Conservation (phyloP, 371 early-diverging fungal genomes). For the Coemansia linderi region DNA sequence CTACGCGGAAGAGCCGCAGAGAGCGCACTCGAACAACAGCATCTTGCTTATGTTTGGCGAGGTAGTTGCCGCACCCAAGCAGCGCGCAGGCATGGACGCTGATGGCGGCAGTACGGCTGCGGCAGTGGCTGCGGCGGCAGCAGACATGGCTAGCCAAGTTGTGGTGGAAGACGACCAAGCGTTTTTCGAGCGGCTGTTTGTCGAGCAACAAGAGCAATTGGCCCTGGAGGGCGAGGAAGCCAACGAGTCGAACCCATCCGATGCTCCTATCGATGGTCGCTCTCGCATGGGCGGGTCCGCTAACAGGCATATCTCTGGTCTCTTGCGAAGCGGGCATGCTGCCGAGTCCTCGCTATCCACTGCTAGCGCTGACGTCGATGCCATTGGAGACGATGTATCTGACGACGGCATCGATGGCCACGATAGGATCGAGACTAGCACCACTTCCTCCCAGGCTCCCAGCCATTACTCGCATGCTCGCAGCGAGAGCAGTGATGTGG, state of each 20-base stretch:
- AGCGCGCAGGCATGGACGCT: constrained; percentile 30
- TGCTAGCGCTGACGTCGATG: constrained; percentile 28
- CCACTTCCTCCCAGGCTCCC: constrained; percentile 2
- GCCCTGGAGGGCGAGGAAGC: constrained; percentile 38
- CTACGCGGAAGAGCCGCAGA: background rate
- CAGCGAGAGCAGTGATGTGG: constrained; percentile 27
- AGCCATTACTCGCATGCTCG: constrained; percentile 16
- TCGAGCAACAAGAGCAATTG: constrained; percentile 60
- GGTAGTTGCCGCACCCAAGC: constrained; percentile 45
- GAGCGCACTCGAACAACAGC: constrained; percentile 24
- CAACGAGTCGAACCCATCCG: constrained; percentile 22
- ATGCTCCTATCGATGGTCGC: constrained; percentile 39
- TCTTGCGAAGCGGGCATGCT: constrained; percentile 41
- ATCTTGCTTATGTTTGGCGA: constrained; percentile 41
- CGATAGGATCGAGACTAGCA: constrained; percentile 1
- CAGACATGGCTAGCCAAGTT: constrained; percentile 51
- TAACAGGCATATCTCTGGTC: constrained; percentile 25
- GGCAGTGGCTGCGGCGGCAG: constrained; percentile 25
- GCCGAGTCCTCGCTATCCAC: constrained; percentile 44
- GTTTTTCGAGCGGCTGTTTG: constrained; percentile 77
- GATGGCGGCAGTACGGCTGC: constrained; percentile 34
- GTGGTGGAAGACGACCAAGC: constrained; percentile 80
- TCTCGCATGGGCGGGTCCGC: constrained; percentile 49
- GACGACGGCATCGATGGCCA: constrained; percentile 26
- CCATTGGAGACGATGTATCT: constrained; percentile 19